Evolutionary conservation across 768 basidiomycete genomes (phyloP).

Genomic region (Dentipellis fragilis): DNA sequence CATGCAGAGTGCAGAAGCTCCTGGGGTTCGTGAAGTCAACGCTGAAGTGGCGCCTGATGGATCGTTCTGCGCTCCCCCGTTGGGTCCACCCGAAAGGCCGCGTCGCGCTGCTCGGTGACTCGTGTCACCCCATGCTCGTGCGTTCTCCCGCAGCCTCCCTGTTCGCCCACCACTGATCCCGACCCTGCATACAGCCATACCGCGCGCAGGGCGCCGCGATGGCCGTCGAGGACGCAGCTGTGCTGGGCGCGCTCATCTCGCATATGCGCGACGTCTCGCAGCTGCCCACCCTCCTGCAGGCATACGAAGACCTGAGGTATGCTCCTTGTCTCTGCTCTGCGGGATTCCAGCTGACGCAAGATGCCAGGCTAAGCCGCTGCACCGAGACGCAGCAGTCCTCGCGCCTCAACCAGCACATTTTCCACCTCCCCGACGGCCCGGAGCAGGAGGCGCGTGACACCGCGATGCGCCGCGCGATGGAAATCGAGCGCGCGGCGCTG

Average conservation of each 20-base stretch:
- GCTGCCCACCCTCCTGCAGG: constrained; percentile 34
- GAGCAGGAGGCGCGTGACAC: constrained; percentile 41
- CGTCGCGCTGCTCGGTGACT: constrained; percentile 28
- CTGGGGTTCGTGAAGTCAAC: constrained; percentile 26
- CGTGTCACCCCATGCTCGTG: constrained; percentile 35
- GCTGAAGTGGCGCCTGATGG: constrained; percentile 33
- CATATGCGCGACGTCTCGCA: constrained; percentile 32
- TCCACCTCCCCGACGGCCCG: constrained; percentile 47
- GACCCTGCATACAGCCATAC: constrained; percentile 22
- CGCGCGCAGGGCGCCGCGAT: constrained; percentile 34
- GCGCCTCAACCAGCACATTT: constrained; percentile 40
- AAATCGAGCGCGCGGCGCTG: constrained; percentile 22
- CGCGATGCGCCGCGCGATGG: constrained; percentile 41
- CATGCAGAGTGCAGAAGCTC: constrained; percentile 25
- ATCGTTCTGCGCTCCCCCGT: constrained; percentile 26
- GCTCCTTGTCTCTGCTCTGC: background rate
- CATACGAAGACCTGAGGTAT: constrained; percentile 41
- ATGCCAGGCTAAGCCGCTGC: constrained; percentile 29
- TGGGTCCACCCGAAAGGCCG: constrained; percentile 28
- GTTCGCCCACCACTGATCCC: background rate
- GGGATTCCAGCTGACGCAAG: background rate
- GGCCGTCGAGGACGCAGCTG: constrained; percentile 42
- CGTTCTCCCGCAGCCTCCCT: constrained; percentile 4
- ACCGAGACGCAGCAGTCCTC: constrained; percentile 38
- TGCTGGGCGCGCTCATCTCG: constrained; percentile 38